Evolutionary conservation across 495 filamentous ascomycete species (phyloP).

Genomic region (Annulohypoxylon stygium): DNA sequence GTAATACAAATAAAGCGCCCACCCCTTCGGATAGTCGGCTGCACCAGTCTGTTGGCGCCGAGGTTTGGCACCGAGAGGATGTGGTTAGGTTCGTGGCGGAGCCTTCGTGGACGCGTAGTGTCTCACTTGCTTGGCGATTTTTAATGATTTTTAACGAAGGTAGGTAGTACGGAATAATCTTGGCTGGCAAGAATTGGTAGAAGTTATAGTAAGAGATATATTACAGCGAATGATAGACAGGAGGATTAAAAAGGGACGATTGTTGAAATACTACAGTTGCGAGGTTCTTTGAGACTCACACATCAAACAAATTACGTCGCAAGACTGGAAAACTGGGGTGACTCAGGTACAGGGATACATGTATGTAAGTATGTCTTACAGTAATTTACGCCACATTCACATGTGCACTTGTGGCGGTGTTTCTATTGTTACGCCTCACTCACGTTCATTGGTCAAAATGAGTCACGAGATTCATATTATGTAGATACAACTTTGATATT

Average conservation of each 20-base stretch:
- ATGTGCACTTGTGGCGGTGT: conserved; percentile 6
- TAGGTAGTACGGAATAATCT: conserved; percentile 3
- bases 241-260: not conserved
- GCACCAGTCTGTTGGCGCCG: conserved; percentile 29
- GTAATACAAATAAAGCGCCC: conserved; percentile 30
- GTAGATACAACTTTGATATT: not conserved
- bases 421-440: conserved; percentile 9
- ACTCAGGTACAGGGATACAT: not conserved
- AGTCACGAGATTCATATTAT: not conserved
- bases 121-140: not conserved
- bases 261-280: not conserved
- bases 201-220: not conserved
- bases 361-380: conserved; percentile 1
- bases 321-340: not conserved
- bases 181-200: not conserved
- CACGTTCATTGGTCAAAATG: not conserved
- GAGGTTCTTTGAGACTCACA: conserved; percentile 13
- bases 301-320: conserved; percentile 33
- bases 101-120: conserved; percentile 37
- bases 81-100: conserved; percentile 35
- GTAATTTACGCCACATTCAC: conserved; percentile 9
- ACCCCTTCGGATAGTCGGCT: conserved; percentile 38
- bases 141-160: not conserved
- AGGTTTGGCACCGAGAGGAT: conserved; percentile 20
- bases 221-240: not conserved